Evolutionary conservation across 257 asterid genomes (phyloP), one percentile per base, ranked within the genome.

Genomic region (Linaria vulgaris): DNA sequence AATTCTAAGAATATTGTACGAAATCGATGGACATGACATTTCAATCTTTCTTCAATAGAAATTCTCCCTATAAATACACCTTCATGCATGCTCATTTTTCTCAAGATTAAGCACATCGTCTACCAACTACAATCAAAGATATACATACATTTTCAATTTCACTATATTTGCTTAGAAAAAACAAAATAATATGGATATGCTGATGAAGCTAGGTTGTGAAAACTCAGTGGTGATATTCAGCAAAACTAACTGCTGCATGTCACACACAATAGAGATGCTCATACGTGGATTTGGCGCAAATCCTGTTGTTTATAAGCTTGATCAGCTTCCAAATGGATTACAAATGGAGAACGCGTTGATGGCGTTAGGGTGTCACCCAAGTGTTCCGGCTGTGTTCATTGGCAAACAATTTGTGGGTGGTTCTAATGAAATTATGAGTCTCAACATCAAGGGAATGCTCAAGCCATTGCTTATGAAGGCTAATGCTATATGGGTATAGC

Each of bases 361-460:
- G 22, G 71, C 58, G n/a, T 34, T 80, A 22, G 96, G 95, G 39
- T 74, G 88, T 41, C 56, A 67, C 61, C 88, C 95, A 6, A 59
- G 59, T 43, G 80, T 77, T 1, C 95, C 96, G 9, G 84, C 90
- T 5, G 85, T 88, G 65, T 88, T 83, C 76, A 73, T 86, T 1
- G 95, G 88, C 17, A 58, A 56, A 11, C 47, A 76, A 9, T 78
- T 79, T 24, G 54, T 83, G 2, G 95, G 89, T 39, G 96, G 96
- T 48, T 81, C 91, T 6, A 64, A 85, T 62, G 84, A 83, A 72
- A 71, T 81, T 5, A 82, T 88, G 76, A 83, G 87, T 75, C 94
- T 85, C 54, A 74, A 79, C 59, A 37, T 87, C 46, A 71, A 64
- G 66, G 79, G 86, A 3, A 54, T 78, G 77, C 82, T 81, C 69